Base-by-base conservation (phyloP, 805 yeast species). In the Cyberlindnera saturnus region DNA sequence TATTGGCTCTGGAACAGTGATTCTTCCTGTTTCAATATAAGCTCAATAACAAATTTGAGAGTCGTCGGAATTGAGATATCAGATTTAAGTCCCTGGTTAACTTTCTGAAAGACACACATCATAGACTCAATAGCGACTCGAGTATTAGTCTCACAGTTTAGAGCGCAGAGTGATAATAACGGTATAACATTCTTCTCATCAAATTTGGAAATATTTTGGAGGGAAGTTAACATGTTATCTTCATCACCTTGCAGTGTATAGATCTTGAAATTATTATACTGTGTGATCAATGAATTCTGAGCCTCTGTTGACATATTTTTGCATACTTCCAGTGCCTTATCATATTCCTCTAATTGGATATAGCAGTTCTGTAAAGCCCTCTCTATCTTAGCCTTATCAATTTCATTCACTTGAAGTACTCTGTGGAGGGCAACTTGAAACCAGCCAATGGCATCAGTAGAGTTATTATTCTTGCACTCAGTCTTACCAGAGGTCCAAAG, bases 401-500 rank as follows among this genome's bases (percentile, higher is more conserved):
- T 49, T 14, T 59, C 60, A 14, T 54, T 52, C 20, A 57, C 48
- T 16, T 53, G 49, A 5, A 63, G 37, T 5, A 61, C 30, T n/a
- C 56, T 44, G 16, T 48, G 56, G 10, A 63, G 46, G 6, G 62
- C 53, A 2, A 61, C 37, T 6, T 55, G 43, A 37, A 58, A 60
- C 57, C 62, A 64, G 3, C 46, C 50, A 11, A 57, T 46, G 6
- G 62, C 50, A 17, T 58, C 56, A 1, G 31, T 20, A 33, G 35
- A 49, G 3, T 55, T 43, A 7, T 48, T 51, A 9, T 36, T 41
- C 47, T 60, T 70, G 26, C 55, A 57, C 15, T 53, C 47, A 15
- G 51, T 47, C 33, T 67, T 67, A 0, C 69, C 73, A 16, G 51
- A 42, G 38, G 67, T 69, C 73, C 74, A 71, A 16, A 71, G 44